Base-by-base conservation (phyloP, 139 green algal genomes). In the Tetraselmis chui region DNA sequence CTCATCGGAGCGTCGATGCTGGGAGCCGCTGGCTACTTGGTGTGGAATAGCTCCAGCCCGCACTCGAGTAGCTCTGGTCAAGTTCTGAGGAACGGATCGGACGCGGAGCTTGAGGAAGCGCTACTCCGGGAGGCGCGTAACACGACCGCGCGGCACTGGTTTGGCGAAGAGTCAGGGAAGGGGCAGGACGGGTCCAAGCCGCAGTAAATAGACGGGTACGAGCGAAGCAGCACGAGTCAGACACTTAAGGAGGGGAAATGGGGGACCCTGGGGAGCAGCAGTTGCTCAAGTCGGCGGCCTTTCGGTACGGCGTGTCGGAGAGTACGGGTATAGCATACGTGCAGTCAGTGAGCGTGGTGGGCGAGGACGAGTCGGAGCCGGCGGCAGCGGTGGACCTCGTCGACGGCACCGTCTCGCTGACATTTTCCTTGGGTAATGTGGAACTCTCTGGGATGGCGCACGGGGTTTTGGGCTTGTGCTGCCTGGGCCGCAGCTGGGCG, bases 351-450 rank as follows among this genome's bases (percentile, higher is more conserved):
- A 59, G 30, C 23, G 78, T 32, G 29, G 2, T 27, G 2, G 75
- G 79, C 29, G 28, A 23, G n/a, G 28, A 23, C n/a, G 25, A 81
- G 0, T 67, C 29, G n/a, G 78, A 85, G 1, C 76, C 85, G 2
- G 87, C 88, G 25, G 30, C 91, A 18, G 87, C 83, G 0, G 82
- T 84, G 1, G 88, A 92, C 30, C 59, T 91, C 76, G 77, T 85
- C 28, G 83, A 82, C 27, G 87, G 87, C 78, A 88, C 29, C 22
- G 31, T 92, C 28, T 78, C 45, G 1, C 32, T 89, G 75, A 79
- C 79, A 5, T 85, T 88, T 22, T 30, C 32, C 29, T 25, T 24
- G 5, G 31, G 75, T 18, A 28, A 24, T 11, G 1, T 85, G 23
- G 77, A 78, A 1, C 5, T 29, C 0, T 24, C 30, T 31, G 26